phyloP scores from a whole-genome alignment of 2,329 filamentous ascomycete genomes.

The Metarhizium robertsii region DNA sequence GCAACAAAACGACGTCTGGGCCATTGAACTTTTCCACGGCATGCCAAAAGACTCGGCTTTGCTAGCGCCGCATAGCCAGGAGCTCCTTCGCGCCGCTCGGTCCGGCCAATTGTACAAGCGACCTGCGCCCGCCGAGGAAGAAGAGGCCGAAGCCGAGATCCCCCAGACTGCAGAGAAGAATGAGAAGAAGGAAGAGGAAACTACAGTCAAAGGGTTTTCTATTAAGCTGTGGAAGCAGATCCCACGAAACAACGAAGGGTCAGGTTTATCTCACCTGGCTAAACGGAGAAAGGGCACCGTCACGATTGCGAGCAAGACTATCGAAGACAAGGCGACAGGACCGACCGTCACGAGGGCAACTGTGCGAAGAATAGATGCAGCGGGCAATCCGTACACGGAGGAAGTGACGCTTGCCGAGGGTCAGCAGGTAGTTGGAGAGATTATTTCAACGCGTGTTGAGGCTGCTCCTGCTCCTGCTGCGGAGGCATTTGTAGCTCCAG shows the following conservation, averaged over 20 bases:
- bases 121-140: constrained; percentile 51
- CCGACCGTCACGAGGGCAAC: constrained; percentile 67
- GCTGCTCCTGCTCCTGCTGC: constrained; percentile 47
- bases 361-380: constrained; percentile 67
- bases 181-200: constrained; percentile 57
- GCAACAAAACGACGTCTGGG: constrained; percentile 59
- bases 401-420: constrained; percentile 76
- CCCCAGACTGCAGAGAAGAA: constrained; percentile 34
- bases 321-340: constrained; percentile 32
- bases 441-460: constrained; percentile 53
- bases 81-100: constrained; percentile 71
- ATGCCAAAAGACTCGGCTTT: constrained; percentile 84
- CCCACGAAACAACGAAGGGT: constrained; percentile 45
- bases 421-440: constrained; percentile 71
- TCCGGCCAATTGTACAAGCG: constrained; percentile 70
- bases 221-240: constrained; percentile 54
- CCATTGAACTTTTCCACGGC: constrained; percentile 61
- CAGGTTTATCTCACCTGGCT: constrained; percentile 45
- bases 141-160: constrained; percentile 43
- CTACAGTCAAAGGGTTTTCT: constrained; percentile 41
- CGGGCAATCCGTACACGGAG: constrained; percentile 74
- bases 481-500: constrained; percentile 37
- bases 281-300: constrained; percentile 53
- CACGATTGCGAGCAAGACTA: constrained; percentile 44
- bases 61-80: constrained; percentile 69